Evolutionary conservation across 208 protist genomes (phyloP).

Genomic region (Zelonia costaricensis): DNA sequence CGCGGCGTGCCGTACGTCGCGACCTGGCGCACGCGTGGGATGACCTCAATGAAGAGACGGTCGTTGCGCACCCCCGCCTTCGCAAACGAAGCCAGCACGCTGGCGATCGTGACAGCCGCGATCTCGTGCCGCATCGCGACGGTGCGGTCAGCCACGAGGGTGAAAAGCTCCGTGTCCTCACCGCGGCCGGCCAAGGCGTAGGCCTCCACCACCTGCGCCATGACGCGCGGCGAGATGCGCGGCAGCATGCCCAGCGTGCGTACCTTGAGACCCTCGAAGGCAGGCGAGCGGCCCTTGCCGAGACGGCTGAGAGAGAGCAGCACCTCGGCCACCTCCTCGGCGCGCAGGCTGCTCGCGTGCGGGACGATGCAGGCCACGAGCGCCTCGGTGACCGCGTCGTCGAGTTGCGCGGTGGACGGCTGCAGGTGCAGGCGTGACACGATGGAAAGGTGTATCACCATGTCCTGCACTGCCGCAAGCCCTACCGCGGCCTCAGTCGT

Average conservation of each 20-base stretch:
- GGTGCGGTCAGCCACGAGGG: constrained; percentile 69
- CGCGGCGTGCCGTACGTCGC: constrained; percentile 71
- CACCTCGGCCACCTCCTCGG: constrained; percentile 60
- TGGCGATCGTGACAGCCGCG: constrained; percentile 66
- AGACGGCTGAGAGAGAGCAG: constrained; percentile 68
- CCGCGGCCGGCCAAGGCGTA: constrained; percentile 39
- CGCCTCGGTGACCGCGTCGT: neutral
- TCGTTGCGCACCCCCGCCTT: constrained; percentile 58
- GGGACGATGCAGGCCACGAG: constrained; percentile 9
- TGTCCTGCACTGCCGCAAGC: constrained; percentile 5
- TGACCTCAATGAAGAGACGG: constrained; percentile 80
- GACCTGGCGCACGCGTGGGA: constrained; percentile 77
- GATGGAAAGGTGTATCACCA: constrained; percentile 43
- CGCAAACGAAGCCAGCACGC: constrained; percentile 73
- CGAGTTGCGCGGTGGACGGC: neutral
- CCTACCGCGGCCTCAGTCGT: neutral
- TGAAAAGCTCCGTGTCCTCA: constrained; percentile 68
- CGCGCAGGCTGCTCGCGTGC: constrained; percentile 6
- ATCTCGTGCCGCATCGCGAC: constrained; percentile 56
- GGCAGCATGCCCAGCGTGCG: constrained; percentile 59
- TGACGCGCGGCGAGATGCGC: constrained; percentile 35
- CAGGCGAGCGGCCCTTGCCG: constrained; percentile 8
- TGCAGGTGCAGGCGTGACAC: constrained; percentile 27
- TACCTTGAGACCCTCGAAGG: constrained; percentile 38
- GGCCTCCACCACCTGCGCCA: constrained; percentile 60